Percentiles rank a stretch among this genome's conserved stretches.
phyloP scores from a whole-genome alignment of 306 rosid genomes.

The Ceratonia siliqua region DNA sequence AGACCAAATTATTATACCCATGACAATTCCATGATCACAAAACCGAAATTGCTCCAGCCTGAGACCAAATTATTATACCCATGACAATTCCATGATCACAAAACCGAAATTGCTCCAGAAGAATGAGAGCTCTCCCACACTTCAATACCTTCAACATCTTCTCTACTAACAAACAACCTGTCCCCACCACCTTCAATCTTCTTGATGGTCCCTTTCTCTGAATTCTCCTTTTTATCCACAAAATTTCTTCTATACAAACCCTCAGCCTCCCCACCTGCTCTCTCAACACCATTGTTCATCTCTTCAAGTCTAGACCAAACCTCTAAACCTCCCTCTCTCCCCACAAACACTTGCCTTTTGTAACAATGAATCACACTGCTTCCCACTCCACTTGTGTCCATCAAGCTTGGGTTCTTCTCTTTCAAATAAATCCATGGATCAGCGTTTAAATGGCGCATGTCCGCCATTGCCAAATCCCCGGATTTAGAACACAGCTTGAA shows the following conservation, averaged over 20 bases:
- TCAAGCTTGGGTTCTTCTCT: constrained; percentile 75
- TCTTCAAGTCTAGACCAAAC: constrained; percentile 69
- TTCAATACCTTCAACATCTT: constrained; percentile 82
- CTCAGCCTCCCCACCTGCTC: constrained; percentile 39
- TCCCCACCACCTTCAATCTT: constrained; percentile 86
- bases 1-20: constrained; percentile 1
- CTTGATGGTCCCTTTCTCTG: constrained; percentile 68
- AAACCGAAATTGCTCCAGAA: constrained; percentile 44
- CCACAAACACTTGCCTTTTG: constrained; percentile 69
- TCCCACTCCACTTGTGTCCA: constrained; percentile 32
- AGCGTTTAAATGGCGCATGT: constrained; percentile 63
- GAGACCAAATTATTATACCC: background rate
- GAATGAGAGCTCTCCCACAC: constrained; percentile 88
- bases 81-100: constrained; percentile 19
- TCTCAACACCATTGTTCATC: constrained; percentile 27
- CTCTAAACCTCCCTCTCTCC: constrained; percentile 77
- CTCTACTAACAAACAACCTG: constrained; percentile 78
- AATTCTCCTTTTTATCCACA: constrained; percentile 68
- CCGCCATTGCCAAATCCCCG: constrained; percentile 89
- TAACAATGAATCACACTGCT: constrained; percentile 55
- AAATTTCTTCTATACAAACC: constrained; percentile 72
- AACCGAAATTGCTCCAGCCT: constrained; percentile 45
- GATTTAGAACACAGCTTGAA: constrained; percentile 83
- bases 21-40: constrained; percentile 21
- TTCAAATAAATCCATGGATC: constrained; percentile 90